Evolutionary conservation across 768 basidiomycete species (phyloP).

Genomic region (Botryobasidium botryosum): DNA sequence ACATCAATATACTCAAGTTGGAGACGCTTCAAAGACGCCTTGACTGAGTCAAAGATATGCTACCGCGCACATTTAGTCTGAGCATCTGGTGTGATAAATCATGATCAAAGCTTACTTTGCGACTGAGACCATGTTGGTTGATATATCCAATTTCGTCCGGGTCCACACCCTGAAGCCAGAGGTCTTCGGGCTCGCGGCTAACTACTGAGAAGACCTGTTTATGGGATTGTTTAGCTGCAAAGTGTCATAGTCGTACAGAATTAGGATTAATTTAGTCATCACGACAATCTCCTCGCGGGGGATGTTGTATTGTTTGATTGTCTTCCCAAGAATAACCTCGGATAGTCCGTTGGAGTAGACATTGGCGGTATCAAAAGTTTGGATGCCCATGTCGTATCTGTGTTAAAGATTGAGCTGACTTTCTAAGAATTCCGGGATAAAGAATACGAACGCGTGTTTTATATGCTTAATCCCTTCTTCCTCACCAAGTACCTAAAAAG

Average conservation of each 20-base stretch:
- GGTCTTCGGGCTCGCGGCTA: background rate
- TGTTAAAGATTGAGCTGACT: conserved; percentile 19
- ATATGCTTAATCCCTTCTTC: conserved; percentile 4
- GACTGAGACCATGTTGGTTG: conserved; percentile 16
- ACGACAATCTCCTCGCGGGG: conserved; percentile 28
- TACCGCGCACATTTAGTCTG: conserved; percentile 6
- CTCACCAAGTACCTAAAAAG: too few relatives aligned
- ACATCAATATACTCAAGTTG: conserved; percentile 31
- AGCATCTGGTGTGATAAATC: background rate
- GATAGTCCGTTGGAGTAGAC: conserved; percentile 27
- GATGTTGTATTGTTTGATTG: conserved; percentile 24
- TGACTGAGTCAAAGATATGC: conserved; percentile 29
- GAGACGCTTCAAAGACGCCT: conserved; percentile 21
- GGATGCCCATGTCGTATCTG: background rate
- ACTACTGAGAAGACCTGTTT: conserved; percentile 1
- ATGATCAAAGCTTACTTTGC: conserved; percentile 23
- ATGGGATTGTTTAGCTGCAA: background rate
- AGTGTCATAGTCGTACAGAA: background rate
- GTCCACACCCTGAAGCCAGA: background rate
- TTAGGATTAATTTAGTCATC: conserved; percentile 30
- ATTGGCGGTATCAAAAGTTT: too few relatives aligned
- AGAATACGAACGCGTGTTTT: conserved; percentile 26
- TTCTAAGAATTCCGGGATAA: conserved; percentile 42
- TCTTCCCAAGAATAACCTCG: conserved; percentile 29
- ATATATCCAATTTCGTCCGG: conserved; percentile 13